Base-by-base conservation (phyloP, 768 basidiomycete species). In the Psilocybe tampanensis region DNA sequence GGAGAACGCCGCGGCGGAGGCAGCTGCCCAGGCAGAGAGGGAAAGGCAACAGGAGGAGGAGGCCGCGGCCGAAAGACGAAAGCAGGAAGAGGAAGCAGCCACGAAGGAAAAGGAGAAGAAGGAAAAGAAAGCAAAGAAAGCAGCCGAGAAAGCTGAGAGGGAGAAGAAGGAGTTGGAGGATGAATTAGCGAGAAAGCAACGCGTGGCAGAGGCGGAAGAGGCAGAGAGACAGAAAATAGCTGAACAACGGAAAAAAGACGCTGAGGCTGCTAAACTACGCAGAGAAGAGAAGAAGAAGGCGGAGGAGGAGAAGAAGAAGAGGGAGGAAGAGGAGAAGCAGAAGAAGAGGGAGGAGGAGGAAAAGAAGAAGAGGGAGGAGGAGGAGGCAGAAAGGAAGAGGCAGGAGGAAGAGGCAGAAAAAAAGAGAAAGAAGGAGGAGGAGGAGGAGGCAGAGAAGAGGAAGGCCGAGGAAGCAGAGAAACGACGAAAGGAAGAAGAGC, bases 401-500 rank as follows among this genome's bases (percentile, higher is more conserved):
- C 17, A 53, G 19, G 54, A 52, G 23, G 36, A 56, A 4, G 50
- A 54, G 15, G 55, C 56, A 18, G 36, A 55, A 55, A 48, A 52
- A 19, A n/a, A 44, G 19, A 48, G 53, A 19, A n/a, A 44, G 19
- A 52, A 52, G 23, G 29, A 55, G 11, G 60, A 59, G 17, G 58
- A 19, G 23, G 26, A 59, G 32, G 57, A 47, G 6, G 56, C 49
- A 9, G 58, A 65, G 42, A 39, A 61, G 22, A 53, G 52, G 39
- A 47, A 50, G 36, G 36, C 12, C 12, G 36, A 62, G 50, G 61
- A 65, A 32, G 44, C 26, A 56, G 60, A 41, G 61, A 58, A 19
- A 60, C 13, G 63, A 58, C 47, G 58, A 62, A 50, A 61, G 51
- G 44, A 45, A 53, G 33, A 29, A 9, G 29, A 42, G 54, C 55